Conservation (phyloP, 345 rosid genomes). For the Alliaria petiolata region DNA sequence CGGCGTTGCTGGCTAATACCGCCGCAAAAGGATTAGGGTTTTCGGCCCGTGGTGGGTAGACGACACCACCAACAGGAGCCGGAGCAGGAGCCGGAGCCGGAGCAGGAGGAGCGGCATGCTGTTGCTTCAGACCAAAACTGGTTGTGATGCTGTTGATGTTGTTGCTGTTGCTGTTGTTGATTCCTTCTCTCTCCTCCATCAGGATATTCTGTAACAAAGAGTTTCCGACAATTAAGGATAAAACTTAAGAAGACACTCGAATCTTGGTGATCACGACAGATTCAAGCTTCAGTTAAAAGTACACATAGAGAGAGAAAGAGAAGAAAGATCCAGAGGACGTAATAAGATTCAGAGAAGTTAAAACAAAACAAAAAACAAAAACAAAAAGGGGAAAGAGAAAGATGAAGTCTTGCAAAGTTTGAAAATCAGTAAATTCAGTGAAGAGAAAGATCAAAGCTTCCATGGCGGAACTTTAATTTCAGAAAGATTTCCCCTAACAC, state of each 20-base stretch:
- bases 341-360: conserved; percentile 23
- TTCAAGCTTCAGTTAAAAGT: conserved; percentile 32
- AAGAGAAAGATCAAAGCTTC: conserved; percentile 46
- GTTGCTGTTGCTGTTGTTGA: not conserved
- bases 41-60: conserved; percentile 43
- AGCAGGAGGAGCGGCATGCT: conserved; percentile 52
- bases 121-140: conserved; percentile 39
- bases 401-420: not conserved
- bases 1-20: conserved; percentile 22
- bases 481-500: conserved; percentile 25
- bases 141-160: conserved; percentile 30
- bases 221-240: conserved; percentile 31
- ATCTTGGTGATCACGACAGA: conserved; percentile 33
- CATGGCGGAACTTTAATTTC: conserved; percentile 22
- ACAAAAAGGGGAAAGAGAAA: not conserved
- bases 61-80: conserved; percentile 5
- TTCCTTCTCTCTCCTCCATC: conserved; percentile 69
- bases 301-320: not conserved
- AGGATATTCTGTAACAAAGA: conserved; percentile 15
- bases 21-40: conserved; percentile 36
- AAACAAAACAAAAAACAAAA: too few relatives aligned
- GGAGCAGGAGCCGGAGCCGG: conserved; percentile 22
- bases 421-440: conserved; percentile 25
- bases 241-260: conserved; percentile 24
- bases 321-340: conserved; percentile 22